Conservation (phyloP, 495 filamentous ascomycete genomes). For the Staphylotrichum tortipilum region DNA sequence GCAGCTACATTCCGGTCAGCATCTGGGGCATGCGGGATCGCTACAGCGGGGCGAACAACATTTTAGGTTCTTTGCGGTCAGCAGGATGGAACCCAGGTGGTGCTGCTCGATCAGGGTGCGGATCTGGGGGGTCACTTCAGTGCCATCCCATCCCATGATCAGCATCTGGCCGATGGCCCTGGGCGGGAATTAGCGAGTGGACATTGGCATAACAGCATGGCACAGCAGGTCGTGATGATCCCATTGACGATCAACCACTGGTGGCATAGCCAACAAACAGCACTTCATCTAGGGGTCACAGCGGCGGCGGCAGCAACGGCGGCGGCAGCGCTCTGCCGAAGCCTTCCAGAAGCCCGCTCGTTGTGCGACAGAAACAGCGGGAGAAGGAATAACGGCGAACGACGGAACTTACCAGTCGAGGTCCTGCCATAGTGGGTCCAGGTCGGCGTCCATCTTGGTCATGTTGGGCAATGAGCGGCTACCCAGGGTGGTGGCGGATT, state of each 20-base stretch:
- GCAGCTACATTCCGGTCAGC: conserved; percentile 50
- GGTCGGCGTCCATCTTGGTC: conserved; percentile 39
- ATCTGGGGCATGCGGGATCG: not conserved
- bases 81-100: conserved; percentile 64
- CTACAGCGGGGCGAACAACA: conserved; percentile 38
- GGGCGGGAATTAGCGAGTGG: conserved; percentile 7
- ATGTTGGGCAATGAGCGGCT: conserved; percentile 20
- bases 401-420: conserved; percentile 46
- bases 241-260: too few species aligned
- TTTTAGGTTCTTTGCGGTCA: conserved; percentile 88
- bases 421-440: conserved; percentile 65
- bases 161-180: conserved; percentile 79
- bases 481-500: conserved; percentile 1
- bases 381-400: not conserved
- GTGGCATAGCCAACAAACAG: too few species aligned
- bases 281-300: too few species aligned
- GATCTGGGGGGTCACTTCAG: conserved; percentile 77
- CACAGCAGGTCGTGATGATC: too few species aligned
- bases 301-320: too few species aligned
- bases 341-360: too few species aligned
- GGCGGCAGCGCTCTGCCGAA: too few species aligned
- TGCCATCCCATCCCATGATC: conserved; percentile 94
- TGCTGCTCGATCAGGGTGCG: conserved; percentile 76
- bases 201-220: not conserved
- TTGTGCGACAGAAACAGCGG: too few species aligned